Base-by-base conservation (phyloP, 805 yeast genomes). In the Candida xiaguanensis region DNA sequence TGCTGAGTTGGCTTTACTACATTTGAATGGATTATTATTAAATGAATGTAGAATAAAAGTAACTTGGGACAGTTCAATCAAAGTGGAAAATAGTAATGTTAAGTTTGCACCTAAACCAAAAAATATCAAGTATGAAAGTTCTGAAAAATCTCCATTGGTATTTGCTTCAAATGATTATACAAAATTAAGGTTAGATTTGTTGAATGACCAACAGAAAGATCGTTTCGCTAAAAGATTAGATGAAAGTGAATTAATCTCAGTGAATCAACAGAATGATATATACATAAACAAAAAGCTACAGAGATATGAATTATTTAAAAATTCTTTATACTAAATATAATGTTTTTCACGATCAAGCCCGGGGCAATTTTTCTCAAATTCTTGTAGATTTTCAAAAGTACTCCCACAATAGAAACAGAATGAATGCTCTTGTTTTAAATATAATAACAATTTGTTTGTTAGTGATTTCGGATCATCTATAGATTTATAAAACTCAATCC, bases 381-480 rank as follows among this genome's bases (percentile, higher is more conserved):
- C 80, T 1, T 48, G 44, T 36, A 55, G 59, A 40, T 55, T 57
- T 1, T 53, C 51, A 47, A 59, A 77, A 24, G 45, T 44, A 3
- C 52, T 49, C 1, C 80, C 81, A 53, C 83, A 77, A 54, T 63
- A 77, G 48, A 57, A 71, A 47, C 83, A 77, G 47, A 69, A 78
- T 41, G 52, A 45, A 40, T 65, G 64, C 9, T 54, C 57, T 1
- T 60, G 46, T 24, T 80, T 53, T 18, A 75, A 49, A 42, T 67
- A 70, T 4, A 49, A 47, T 22, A 70, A 53, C 7, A 75, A 47
- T n/a, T 55, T 49, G 24, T 41, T 49, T 14, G 71, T 41, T 31
- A 54, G 56, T 20, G 63, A 65, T 2, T 53, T 51, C 1, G 48
- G 25, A 22, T 40, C 39, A 14, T 32, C 32, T 15, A 38, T 15